A percentile compares a stretch with the other conserved stretches of the same genome.
phyloP scores from a whole-genome alignment of 1,284 basidiomycete species.

The Kwoniella shivajii region DNA sequence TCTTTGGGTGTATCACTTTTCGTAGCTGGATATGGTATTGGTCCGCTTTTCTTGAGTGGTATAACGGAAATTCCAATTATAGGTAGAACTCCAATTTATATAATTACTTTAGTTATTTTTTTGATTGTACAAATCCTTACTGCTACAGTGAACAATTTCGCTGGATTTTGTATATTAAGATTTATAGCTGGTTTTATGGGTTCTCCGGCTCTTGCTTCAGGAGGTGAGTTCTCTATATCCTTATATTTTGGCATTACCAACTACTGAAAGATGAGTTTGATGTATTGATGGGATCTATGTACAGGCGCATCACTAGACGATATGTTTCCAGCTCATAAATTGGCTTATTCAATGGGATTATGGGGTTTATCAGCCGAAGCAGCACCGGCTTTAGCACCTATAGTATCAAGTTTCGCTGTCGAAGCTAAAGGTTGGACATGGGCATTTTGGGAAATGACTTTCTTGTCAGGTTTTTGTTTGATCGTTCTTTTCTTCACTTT shows the following conservation, averaged over 20 bases:
- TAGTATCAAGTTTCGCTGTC: conserved; percentile 38
- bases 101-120: conserved; percentile 47
- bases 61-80: conserved; percentile 42
- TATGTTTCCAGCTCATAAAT: conserved; percentile 27
- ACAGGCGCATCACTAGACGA: conserved; percentile 32
- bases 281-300: not conserved
- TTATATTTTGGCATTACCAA: not conserved
- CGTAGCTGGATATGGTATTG: conserved; percentile 37
- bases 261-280: not conserved
- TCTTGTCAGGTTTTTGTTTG: conserved; percentile 41
- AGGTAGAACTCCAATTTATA: conserved; percentile 45
- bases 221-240: conserved; percentile 21
- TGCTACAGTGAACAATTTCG: conserved; percentile 44
- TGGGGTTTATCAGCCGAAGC: conserved; percentile 34
- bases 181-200: conserved; percentile 53
- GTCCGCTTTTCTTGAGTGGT: conserved; percentile 40
- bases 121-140: conserved; percentile 47
- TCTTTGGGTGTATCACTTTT: conserved; percentile 37
- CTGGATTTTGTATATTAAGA: conserved; percentile 45
- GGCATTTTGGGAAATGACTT: conserved; percentile 51
- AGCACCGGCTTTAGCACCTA: conserved; percentile 38
- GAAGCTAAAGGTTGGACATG: conserved; percentile 45
- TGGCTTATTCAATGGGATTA: conserved; percentile 36
- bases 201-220: conserved; percentile 45
- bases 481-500: conserved; percentile 37